A percentile compares a stretch with the other conserved stretches of the same genome.
These are phyloP conservation scores for Monosporozyma yasuniensis DNA, from an alignment of 805 yeast species.

Conservation along the genomic window DNA sequence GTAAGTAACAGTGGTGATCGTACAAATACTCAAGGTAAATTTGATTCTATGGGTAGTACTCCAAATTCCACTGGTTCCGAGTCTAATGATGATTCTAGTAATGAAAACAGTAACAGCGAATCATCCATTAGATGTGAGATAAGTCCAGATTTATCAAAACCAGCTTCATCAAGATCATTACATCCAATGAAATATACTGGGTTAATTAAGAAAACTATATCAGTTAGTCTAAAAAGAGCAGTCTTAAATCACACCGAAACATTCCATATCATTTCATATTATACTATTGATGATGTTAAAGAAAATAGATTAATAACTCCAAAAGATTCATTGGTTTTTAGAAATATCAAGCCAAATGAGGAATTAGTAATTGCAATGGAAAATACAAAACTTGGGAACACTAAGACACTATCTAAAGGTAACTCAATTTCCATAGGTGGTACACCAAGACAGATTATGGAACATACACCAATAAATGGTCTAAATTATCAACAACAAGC, in stretches of 20 bases:
- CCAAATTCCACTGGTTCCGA: not conserved
- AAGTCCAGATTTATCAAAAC: not conserved
- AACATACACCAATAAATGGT: conserved; percentile 1
- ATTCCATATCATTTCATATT: conserved; percentile 68
- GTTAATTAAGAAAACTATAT: conserved; percentile 72
- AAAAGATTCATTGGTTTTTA: conserved; percentile 40
- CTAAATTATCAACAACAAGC: conserved; percentile 8
- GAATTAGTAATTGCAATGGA: conserved; percentile 49
- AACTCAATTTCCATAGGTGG: conserved; percentile 5
- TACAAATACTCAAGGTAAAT: not conserved
- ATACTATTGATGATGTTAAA: conserved; percentile 64
- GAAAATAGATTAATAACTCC: conserved; percentile 51
- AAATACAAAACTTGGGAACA: conserved; percentile 50
- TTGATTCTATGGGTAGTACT: conserved; percentile 20
- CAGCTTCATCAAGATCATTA: conserved; percentile 5
- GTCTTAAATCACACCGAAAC: conserved; percentile 28
- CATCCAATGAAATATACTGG: conserved; percentile 37
- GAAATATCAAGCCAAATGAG: conserved; percentile 38
- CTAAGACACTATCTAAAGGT: conserved; percentile 19
- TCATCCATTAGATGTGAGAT: not conserved
- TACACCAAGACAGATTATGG: conserved; percentile 6
- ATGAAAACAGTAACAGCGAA: not conserved
- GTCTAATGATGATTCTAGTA: not conserved
- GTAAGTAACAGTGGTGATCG: not conserved
- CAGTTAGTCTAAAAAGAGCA: conserved; percentile 43